Percentiles rank a stretch among this genome's conserved stretches.
These are phyloP conservation scores for Chaetomidium leptoderma DNA, from an alignment of 495 filamentous ascomycete species.

Conservation along the genomic window DNA sequence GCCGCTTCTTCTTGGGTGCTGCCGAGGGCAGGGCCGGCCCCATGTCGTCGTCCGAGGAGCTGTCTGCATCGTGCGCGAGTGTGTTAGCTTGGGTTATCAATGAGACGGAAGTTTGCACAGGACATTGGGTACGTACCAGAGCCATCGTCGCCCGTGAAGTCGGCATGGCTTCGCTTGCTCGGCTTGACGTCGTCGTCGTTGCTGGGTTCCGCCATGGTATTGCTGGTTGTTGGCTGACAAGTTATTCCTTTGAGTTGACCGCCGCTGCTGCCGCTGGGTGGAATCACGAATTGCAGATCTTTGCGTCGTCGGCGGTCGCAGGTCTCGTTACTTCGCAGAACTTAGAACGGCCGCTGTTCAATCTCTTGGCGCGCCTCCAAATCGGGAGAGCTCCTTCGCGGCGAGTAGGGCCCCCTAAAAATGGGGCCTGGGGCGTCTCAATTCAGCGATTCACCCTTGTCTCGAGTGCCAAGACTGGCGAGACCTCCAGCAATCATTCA, in stretches of 20 bases:
- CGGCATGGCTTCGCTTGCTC: slow-evolving; percentile 47
- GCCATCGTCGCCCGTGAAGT: slow-evolving; percentile 38
- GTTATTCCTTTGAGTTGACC: background rate
- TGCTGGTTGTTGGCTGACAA: background rate
- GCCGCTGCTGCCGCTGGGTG: no score
- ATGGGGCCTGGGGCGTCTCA: background rate
- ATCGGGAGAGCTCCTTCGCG: slow-evolving; percentile 9
- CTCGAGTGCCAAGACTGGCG: slow-evolving; percentile 6
- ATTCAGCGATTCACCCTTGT: background rate
- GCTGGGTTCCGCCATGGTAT: slow-evolving; percentile 24
- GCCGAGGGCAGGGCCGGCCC: slow-evolving; percentile 77
- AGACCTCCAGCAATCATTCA: background rate
- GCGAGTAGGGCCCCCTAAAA: background rate
- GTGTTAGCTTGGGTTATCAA: no score
- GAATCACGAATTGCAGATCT: background rate
- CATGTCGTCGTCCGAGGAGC: slow-evolving; percentile 89
- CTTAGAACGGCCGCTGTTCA: background rate
- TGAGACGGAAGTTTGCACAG: no score
- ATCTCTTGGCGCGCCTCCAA: slow-evolving; percentile 1
- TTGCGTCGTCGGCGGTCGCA: background rate
- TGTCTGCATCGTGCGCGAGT: slow-evolving; percentile 45
- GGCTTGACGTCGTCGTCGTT: slow-evolving; percentile 34
- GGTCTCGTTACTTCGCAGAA: background rate
- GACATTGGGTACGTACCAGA: slow-evolving; percentile 44
- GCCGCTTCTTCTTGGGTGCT: slow-evolving; percentile 83